Evolutionary conservation across 306 rosid species (phyloP), one percentile per base, ranked within the genome.

Genomic region (Sechiopsis laciniata): DNA sequence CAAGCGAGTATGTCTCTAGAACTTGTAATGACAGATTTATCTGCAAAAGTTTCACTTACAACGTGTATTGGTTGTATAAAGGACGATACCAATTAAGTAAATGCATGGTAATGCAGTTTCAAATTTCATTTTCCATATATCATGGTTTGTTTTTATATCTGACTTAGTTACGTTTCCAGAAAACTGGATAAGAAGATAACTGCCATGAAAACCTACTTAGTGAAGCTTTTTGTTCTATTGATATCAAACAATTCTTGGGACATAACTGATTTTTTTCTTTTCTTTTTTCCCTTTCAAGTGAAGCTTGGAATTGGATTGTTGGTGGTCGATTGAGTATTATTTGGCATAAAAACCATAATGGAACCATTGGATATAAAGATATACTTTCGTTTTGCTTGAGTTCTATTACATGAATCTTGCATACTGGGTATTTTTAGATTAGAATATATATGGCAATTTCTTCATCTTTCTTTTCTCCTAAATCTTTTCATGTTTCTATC

Each of bases 1-100:
- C 81, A 90, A 86, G 83, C 82, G 80, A 78, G 98, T 90, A 84
- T 17, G 82, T 78, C 37, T 12, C 20, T 65, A 21, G 55, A 59
- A 26, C 26, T 74, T 50, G 17, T 72, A 78, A 72, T 56, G 74
- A 21, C 56, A 22, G 29, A 21, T 69, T 69, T 69, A 69, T 50
- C 7, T 69, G 20, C 13, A 2, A 45, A 69, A 51, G 13, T 13
- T 22, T 69, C 40, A 20, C 21, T 50, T 69, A 48, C 58, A 6
- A 29, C 45, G 73, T 45, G 8, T 50, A 69, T 69, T 15, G 42
- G 20, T 69, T 46, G 22, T 48, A 20, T 46, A 48, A 50, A 69
- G 42, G 20, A 6, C 22, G 8, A 13, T 50, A 22, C 42, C 14
- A 6, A 22, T 22, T 50, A n/a, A 48, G 24, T 14, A 21, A 7